A percentile compares a stretch with the other conserved stretches of the same genome.
These are phyloP conservation scores for Wickerhamiella hasegawae DNA, from an alignment of 805 yeast genomes.

Conservation along the genomic window DNA sequence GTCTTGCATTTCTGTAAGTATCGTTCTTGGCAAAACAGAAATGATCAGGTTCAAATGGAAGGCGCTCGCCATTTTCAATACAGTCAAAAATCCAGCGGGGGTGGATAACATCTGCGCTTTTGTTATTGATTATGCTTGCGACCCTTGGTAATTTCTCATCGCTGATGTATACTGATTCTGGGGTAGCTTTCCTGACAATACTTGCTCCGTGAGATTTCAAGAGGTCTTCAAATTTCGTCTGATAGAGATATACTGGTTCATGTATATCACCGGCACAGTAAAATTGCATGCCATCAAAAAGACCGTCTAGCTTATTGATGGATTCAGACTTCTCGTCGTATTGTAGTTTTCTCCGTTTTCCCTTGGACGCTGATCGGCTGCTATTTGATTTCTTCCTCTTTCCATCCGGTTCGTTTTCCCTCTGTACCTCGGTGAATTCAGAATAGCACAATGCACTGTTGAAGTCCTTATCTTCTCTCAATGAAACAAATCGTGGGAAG, in stretches of 20 bases:
- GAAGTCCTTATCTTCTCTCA: constrained; percentile 56
- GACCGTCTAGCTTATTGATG: not conserved
- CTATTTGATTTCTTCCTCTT: constrained; percentile 7
- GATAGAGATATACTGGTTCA: constrained; percentile 12
- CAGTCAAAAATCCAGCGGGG: constrained; percentile 68
- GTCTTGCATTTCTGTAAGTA: constrained; percentile 15
- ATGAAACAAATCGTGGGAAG: constrained; percentile 53
- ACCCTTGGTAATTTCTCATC: constrained; percentile 13
- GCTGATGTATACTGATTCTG: constrained; percentile 9
- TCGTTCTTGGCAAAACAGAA: constrained; percentile 28
- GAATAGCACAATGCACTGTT: constrained; percentile 36
- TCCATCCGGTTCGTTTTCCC: constrained; percentile 17
- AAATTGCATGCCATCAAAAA: constrained; percentile 10
- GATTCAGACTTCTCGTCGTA: no score
- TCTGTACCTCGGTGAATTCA: constrained; percentile 30
- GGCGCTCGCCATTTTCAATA: constrained; percentile 25
- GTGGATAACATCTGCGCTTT: constrained; percentile 37
- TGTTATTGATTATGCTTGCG: constrained; percentile 6
- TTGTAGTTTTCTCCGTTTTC: constrained; percentile 3
- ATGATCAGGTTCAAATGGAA: constrained; percentile 47
- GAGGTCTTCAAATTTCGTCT: constrained; percentile 11
- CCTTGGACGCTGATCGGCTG: no score
- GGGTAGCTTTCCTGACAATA: constrained; percentile 10
- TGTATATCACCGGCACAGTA: constrained; percentile 16
- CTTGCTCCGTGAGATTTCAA: constrained; percentile 19